Evolutionary conservation across 208 protist genomes (phyloP), one percentile per base, ranked within the genome.

Genomic region (Trypanosoma cruzi): DNA sequence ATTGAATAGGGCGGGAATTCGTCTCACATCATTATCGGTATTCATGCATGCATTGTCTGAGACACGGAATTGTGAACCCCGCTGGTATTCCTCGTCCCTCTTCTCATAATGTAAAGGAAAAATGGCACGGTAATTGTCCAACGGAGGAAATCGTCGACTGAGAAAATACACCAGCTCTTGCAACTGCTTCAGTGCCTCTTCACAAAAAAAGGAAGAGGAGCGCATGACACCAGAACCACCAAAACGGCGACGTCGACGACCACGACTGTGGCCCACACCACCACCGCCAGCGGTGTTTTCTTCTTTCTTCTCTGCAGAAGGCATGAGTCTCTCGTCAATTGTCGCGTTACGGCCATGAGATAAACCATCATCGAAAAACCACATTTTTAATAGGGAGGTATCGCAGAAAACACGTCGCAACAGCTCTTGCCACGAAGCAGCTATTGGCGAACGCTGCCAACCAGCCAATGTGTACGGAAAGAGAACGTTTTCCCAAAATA

Each of bases 141-240:
- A 11, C 4, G 32, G 29, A 60, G 32, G 29, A 60, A 66, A 49
- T 4, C 24, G 11, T 28, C 32, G 26, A 34, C 58, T 20, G 40
- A 73, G 42, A 50, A 73, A 73, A 49, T 65, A 62, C 34, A 73
- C 37, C 32, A 73, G 37, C 32, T 37, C 10, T 10, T 66, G 36
- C 22, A 73, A 32, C 31, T 73, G 67, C 34, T 55, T 2, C 49
- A 73, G 32, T 26, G 48, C n/a, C n/a, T 73, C 67, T 14, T 64
- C 36, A 24, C 37, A 24, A 10, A 46, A 18, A 10, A 46, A 18
- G 31, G 14, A 6, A 32, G 36, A 34, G 26, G 34, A 8, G 32
- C 13, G 5, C 40, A 11, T 49, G n/a, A 31, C 31, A 22, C 3
- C 2, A 6, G 5, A 36, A 46, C 4, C 7, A 18, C 49, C 0